Evolutionary conservation across 1,284 basidiomycete genomes (phyloP).

Genomic region (Ustilago vetiveriae): DNA sequence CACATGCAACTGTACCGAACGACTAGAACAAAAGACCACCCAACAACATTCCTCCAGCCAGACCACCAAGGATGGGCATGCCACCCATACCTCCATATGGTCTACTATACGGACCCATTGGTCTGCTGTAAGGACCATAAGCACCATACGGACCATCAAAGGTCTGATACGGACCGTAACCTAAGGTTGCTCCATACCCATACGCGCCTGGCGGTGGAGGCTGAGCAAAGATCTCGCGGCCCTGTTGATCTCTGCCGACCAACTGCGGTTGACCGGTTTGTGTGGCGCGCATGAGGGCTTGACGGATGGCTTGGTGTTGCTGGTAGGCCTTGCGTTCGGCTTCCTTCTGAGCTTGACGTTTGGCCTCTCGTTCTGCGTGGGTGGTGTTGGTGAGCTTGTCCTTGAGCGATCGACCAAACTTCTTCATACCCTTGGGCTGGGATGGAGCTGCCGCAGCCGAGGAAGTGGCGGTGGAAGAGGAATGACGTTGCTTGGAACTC

Average conservation of each 20-base stretch:
- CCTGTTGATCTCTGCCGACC: conserved; percentile 39
- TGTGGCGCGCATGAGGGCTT: conserved; percentile 31
- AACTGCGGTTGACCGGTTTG: conserved; percentile 51
- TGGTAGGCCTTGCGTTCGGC: conserved; percentile 52
- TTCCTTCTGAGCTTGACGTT: conserved; percentile 44
- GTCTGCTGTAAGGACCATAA: conserved; percentile 35
- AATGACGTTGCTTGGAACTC: background rate
- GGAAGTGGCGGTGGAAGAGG: background rate
- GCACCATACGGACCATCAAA: conserved; percentile 35
- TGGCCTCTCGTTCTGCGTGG: conserved; percentile 56
- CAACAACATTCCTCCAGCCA: conserved; percentile 48
- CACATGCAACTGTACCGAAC: no score
- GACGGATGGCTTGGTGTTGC: conserved; percentile 35
- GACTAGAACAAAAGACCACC: conserved; percentile 47
- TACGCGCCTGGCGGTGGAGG: conserved; percentile 44
- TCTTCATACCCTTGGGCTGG: conserved; percentile 41
- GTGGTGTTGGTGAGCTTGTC: conserved; percentile 65
- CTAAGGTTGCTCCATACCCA: conserved; percentile 36
- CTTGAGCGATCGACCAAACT: conserved; percentile 61
- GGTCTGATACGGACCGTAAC: conserved; percentile 48
- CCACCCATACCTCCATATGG: conserved; percentile 24
- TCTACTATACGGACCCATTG: conserved; percentile 39
- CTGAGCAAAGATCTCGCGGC: conserved; percentile 50
- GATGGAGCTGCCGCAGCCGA: background rate
- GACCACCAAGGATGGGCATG: conserved; percentile 32